phyloP scores from a whole-genome alignment of 2,329 filamentous ascomycete species.

The Phaeoacremonium minimum region DNA sequence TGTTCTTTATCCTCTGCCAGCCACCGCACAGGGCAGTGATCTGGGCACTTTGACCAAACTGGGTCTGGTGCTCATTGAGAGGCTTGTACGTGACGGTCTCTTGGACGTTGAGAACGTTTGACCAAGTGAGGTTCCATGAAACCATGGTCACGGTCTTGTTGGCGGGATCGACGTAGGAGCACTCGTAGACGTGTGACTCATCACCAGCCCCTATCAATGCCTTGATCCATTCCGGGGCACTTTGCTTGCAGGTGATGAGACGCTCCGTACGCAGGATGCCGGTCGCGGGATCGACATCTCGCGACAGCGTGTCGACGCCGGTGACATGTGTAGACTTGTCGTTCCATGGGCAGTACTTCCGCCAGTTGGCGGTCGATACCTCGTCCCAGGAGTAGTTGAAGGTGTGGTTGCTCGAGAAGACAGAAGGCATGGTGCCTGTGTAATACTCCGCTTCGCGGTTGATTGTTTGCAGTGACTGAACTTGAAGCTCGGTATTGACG shows the following conservation, averaged over 20 bases:
- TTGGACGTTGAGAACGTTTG: constrained; percentile 83
- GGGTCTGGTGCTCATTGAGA: constrained; percentile 54
- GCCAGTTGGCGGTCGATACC: constrained; percentile 96
- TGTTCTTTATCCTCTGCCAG: constrained; percentile 96
- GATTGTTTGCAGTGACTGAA: constrained; percentile 2
- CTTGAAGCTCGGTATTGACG: too few relatives aligned
- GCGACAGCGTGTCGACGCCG: constrained; percentile 87
- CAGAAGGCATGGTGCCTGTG: too few relatives aligned
- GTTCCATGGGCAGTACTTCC: constrained; percentile 98
- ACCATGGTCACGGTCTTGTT: constrained; percentile 92
- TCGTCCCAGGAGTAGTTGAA: constrained; percentile 99
- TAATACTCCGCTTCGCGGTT: constrained; percentile 7
- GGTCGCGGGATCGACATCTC: constrained; percentile 51
- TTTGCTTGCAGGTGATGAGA: constrained; percentile 58
- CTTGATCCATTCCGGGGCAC: constrained; percentile 74
- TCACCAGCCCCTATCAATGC: constrained; percentile 72
- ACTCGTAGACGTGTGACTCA: constrained; percentile 87
- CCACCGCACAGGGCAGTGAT: constrained; percentile 93
- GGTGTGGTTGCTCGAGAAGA: constrained; percentile 84
- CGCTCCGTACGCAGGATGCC: constrained; percentile 60
- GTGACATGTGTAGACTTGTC: constrained; percentile 96
- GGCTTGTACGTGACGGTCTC: constrained; percentile 89
- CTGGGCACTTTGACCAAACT: constrained; percentile 84
- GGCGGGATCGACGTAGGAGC: constrained; percentile 84
- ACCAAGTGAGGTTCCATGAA: constrained; percentile 90